These are phyloP conservation scores for Daucus carota DNA, from an alignment of 129 eudicot species.

Conservation along the genomic window DNA sequence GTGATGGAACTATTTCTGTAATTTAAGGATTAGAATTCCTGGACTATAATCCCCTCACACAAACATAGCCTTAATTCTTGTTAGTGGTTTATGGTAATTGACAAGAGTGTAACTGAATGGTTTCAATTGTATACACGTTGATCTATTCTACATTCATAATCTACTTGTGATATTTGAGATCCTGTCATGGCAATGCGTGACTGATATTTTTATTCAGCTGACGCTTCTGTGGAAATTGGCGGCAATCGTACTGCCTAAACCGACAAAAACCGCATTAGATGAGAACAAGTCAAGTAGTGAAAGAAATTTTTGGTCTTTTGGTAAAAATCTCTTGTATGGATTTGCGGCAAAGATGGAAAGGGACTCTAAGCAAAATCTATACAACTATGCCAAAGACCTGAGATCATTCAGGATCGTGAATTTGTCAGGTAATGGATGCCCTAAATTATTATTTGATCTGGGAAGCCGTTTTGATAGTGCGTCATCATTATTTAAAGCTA, in stretches of 20 bases:
- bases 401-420: constrained; percentile 56
- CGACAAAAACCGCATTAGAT: constrained; percentile 32
- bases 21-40: background rate
- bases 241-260: constrained; percentile 63
- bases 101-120: background rate
- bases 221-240: constrained; percentile 91
- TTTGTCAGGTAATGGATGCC: constrained; percentile 65
- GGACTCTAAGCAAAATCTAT: constrained; percentile 53
- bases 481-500: background rate
- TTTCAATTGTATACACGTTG: background rate
- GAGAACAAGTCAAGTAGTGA: constrained; percentile 37
- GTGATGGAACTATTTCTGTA: background rate
- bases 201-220: constrained; percentile 67
- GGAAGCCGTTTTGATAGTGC: background rate
- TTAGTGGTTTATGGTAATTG: background rate
- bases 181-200: constrained; percentile 26
- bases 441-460: background rate
- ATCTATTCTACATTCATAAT: background rate
- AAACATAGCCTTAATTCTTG: background rate
- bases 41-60: background rate
- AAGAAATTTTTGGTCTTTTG: constrained; percentile 80
- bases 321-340: constrained; percentile 52
- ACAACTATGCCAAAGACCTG: constrained; percentile 80
- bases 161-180: constrained; percentile 1
- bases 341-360: constrained; percentile 57